These are phyloP conservation scores for Aspergillus sojae DNA, from an alignment of 2,329 filamentous ascomycete species.

Conservation along the genomic window DNA sequence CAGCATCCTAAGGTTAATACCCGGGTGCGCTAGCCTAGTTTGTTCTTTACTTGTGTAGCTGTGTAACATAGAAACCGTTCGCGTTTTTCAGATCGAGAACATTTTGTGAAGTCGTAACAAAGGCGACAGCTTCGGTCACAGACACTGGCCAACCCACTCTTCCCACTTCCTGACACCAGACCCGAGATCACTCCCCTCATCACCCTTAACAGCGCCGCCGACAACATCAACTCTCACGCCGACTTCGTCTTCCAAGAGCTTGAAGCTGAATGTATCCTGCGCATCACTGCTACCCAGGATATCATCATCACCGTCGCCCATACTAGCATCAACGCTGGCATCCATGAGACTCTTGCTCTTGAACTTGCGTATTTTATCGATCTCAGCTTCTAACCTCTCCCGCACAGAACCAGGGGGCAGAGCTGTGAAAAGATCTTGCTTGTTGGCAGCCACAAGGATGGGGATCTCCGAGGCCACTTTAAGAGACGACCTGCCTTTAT, in stretches of 20 bases:
- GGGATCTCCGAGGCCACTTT: conserved; percentile 65
- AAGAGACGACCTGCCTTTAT: conserved; percentile 52
- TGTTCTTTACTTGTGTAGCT: not conserved
- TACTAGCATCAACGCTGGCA: conserved; percentile 66
- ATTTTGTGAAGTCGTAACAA: not conserved
- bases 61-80: no score
- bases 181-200: conserved; percentile 55
- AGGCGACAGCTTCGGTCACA: conserved; percentile 48
- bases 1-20: not conserved
- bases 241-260: conserved; percentile 75
- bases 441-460: conserved; percentile 88
- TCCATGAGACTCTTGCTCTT: conserved; percentile 81
- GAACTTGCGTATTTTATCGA: conserved; percentile 74
- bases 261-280: conserved; percentile 75
- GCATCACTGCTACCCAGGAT: conserved; percentile 83
- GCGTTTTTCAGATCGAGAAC: not conserved
- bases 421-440: conserved; percentile 92
- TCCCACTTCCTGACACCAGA: conserved; percentile 84
- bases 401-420: conserved; percentile 77
- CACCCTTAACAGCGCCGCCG: conserved; percentile 68
- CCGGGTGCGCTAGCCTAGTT: not conserved
- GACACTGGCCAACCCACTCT: conserved; percentile 79
- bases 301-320: conserved; percentile 70
- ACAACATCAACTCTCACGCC: conserved; percentile 76
- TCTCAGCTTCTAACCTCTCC: conserved; percentile 75